These are phyloP conservation scores for Didymella keratinophila DNA, from an alignment of 2,329 filamentous ascomycete genomes.

Conservation along the genomic window DNA sequence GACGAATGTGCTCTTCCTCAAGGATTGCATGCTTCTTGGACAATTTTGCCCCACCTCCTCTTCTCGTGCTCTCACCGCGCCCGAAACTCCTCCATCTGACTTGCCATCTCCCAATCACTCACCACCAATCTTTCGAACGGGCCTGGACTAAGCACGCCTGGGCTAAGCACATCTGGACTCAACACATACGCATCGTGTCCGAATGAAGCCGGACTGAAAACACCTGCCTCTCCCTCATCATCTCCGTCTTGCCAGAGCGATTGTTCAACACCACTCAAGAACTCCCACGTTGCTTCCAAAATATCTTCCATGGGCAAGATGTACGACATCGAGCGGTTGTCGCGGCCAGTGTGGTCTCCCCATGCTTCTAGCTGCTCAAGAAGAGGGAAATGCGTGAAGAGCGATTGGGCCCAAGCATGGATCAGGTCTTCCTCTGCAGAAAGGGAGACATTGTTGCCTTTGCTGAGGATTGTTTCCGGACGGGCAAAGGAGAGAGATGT, in stretches of 20 bases:
- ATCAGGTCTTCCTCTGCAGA: constrained; percentile 39
- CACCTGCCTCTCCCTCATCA: constrained; percentile 25
- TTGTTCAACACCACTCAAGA: constrained; percentile 45
- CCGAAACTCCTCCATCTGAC: constrained; percentile 27
- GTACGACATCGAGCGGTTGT: constrained; percentile 42
- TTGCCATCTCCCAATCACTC: constrained; percentile 36
- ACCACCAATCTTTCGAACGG: constrained; percentile 13
- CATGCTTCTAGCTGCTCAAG: constrained; percentile 47
- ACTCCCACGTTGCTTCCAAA: constrained; percentile 45
- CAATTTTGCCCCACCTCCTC: not conserved
- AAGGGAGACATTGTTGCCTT: constrained; percentile 30
- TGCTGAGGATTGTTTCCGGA: constrained; percentile 37
- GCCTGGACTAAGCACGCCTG: constrained; percentile 16
- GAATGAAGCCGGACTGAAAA: constrained; percentile 8
- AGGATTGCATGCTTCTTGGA: not conserved
- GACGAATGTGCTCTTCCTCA: not conserved
- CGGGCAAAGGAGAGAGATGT: constrained; percentile 41
- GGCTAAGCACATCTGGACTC: constrained; percentile 19
- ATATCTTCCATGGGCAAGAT: constrained; percentile 43
- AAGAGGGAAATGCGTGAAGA: constrained; percentile 39
- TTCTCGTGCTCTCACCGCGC: not conserved
- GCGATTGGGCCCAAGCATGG: constrained; percentile 36
- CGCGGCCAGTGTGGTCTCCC: constrained; percentile 43
- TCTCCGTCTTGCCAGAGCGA: constrained; percentile 44
- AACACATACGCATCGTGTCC: constrained; percentile 11